Conservation (phyloP, 75 land plant species). For the Isoetes taiwanensis region DNA sequence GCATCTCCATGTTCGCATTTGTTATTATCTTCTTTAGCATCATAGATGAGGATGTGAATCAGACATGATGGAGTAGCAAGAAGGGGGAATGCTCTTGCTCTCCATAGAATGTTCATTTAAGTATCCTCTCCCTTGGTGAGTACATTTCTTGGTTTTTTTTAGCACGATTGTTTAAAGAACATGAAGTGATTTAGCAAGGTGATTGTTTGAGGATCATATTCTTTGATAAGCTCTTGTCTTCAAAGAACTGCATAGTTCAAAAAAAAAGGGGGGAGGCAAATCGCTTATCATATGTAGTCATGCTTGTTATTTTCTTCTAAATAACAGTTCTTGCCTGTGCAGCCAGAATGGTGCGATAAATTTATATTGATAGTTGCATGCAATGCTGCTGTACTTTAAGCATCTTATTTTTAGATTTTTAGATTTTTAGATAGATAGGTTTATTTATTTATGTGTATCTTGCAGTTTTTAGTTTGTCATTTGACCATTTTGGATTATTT, state of each 20-base stretch:
- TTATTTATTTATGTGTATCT: neutral
- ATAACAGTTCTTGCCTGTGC: too few species aligned
- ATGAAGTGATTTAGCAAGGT: too few species aligned
- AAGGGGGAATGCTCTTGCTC: constrained; percentile 54
- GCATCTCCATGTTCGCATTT: too few species aligned
- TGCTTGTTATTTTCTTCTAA: too few species aligned
- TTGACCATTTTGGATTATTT: neutral
- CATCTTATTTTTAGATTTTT: constrained; percentile 53
- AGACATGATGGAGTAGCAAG: constrained; percentile 63
- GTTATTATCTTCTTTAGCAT: too few species aligned
- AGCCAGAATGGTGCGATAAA: constrained; percentile 62
- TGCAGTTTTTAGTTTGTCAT: neutral
- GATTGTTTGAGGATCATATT: too few species aligned
- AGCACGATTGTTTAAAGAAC: too few species aligned
- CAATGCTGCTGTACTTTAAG: constrained; percentile 52
- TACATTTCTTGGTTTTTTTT: constrained; percentile 14
- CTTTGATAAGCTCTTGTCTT: too few species aligned
- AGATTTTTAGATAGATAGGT: constrained; percentile 66
- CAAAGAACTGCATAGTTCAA: too few species aligned
- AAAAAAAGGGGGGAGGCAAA: too few species aligned
- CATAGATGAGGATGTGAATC: constrained; percentile 68
- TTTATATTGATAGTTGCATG: constrained; percentile 58
- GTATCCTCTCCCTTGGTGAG: constrained; percentile 56
- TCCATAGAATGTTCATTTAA: constrained; percentile 61
- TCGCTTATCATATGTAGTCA: too few species aligned